phyloP scores from a whole-genome alignment of 1,139 yeast genomes.

The Pichia terricola region DNA sequence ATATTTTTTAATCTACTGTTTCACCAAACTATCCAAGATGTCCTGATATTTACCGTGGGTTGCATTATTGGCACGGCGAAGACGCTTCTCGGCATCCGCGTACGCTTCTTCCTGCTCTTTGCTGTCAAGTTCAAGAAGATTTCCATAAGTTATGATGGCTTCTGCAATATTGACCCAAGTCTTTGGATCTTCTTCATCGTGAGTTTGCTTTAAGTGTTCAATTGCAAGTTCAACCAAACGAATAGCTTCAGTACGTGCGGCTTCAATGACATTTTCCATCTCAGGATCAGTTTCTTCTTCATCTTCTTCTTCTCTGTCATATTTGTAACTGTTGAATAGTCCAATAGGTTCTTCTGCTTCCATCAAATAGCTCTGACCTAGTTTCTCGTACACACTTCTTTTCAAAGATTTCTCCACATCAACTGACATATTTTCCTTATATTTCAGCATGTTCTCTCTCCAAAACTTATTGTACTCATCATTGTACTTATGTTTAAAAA shows the following conservation, averaged over 20 bases:
- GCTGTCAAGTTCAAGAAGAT: constrained; percentile 55
- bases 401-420: constrained; percentile 10
- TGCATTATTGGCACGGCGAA: constrained; percentile 61
- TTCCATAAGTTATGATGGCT: constrained; percentile 71
- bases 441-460: constrained; percentile 41
- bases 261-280: constrained; percentile 15
- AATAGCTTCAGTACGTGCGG: constrained; percentile 43
- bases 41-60: constrained; percentile 66
- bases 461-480: constrained; percentile 44
- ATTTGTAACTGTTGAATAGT: constrained; percentile 46
- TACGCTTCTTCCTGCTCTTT: constrained; percentile 57
- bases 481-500: constrained; percentile 29
- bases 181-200: constrained; percentile 67
- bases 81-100: constrained; percentile 52
- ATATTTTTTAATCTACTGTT: too few species aligned
- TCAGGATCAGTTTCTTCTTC: constrained; percentile 30
- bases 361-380: constrained; percentile 55
- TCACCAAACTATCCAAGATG: constrained; percentile 29
- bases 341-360: constrained; percentile 54
- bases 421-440: constrained; percentile 30
- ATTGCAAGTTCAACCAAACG: constrained; percentile 47
- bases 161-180: constrained; percentile 81
- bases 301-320: constrained; percentile 33
- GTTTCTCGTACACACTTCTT: constrained; percentile 27
- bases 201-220: constrained; percentile 44